Evolutionary conservation across 129 eudicot genomes (phyloP).

Genomic region (Dittrichia graveolens): DNA sequence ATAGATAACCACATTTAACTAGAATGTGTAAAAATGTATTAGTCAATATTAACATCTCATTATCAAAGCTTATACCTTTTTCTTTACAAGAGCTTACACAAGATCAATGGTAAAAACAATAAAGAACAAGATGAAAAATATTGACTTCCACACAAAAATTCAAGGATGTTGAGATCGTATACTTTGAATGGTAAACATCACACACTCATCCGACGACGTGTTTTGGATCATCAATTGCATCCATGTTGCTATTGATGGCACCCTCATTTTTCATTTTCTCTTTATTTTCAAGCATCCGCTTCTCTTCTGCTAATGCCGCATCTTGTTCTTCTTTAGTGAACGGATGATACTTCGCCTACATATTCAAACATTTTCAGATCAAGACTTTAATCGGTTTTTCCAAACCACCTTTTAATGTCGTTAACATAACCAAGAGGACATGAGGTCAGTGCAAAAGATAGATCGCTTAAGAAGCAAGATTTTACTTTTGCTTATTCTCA

Average conservation of each 20-base stretch:
- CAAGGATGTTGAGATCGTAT: background rate
- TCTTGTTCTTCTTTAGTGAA: conserved; percentile 81
- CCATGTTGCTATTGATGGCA: conserved; percentile 84
- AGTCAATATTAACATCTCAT: too few species aligned
- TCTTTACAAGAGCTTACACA: conserved; percentile 3
- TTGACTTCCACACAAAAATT: background rate
- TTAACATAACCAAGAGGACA: too few species aligned
- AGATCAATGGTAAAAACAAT: background rate
- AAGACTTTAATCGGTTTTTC: background rate
- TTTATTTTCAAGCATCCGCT: conserved; percentile 67
- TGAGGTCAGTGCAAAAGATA: too few species aligned
- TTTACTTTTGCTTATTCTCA: background rate
- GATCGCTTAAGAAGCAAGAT: too few species aligned
- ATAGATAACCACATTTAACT: too few species aligned
- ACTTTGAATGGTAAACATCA: conserved; percentile 21
- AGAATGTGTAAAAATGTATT: too few species aligned
- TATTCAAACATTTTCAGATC: conserved; percentile 20
- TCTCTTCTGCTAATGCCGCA: conserved; percentile 82
- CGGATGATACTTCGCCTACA: conserved; percentile 70
- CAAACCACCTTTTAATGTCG: background rate
- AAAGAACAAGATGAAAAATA: background rate
- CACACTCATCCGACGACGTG: conserved; percentile 40
- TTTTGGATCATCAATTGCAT: conserved; percentile 70
- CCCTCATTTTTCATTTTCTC: conserved; percentile 79
- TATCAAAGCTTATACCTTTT: too few species aligned